Evolutionary conservation across 192 early-diverging fungal genomes (phyloP), one percentile per base, ranked within the genome.

Genomic region (Dispira parvispora): DNA sequence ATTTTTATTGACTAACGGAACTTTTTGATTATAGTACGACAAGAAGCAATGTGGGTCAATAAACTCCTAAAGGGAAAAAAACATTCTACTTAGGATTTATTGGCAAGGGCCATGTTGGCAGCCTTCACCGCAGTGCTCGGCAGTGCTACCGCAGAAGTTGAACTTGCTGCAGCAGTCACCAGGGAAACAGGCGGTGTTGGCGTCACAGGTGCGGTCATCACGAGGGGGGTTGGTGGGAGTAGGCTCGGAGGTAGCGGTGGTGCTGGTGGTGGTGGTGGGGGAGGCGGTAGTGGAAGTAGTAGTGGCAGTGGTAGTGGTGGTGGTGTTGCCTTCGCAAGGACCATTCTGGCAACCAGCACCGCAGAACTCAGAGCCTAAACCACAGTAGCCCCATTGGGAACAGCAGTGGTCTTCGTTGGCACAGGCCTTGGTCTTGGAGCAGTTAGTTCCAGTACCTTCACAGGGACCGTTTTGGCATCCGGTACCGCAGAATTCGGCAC

Each of bases 391-490:
- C 18, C 14, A 57, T 11, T 42, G 32, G 55, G 20, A 25, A 11
- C 55, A 57, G 55, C 55, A 57, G 23, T 57, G 20, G 10, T 14
- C 14, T n/a, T 16, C 11, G 21, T 50, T 23, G 10, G 55, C 20
- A 11, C 55, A 57, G 11, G 55, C 14, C 23, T 32, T 42, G 55
- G 26, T 42, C 26, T 25, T 42, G 3, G 26, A 25, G 55, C 55
- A 57, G 1, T 57, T 1, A 11, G 20, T 11, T 18, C 10, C 2
- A 11, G 3, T 26, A 27, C 23, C 55, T 16, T 25, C 18, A 11
- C 23, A 25, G 11, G 47, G 47, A 50, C 47, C 47, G 47, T 23
- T 50, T 14, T 23, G n/a, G 54, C 54, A 56, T 10, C 68, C 68
- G 21, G 64, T 46, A 16, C 64, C 55, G 25, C 55, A 57, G 32